phyloP scores from a whole-genome alignment of 1,139 yeast genomes.

The Geotrichum klebahnii region DNA sequence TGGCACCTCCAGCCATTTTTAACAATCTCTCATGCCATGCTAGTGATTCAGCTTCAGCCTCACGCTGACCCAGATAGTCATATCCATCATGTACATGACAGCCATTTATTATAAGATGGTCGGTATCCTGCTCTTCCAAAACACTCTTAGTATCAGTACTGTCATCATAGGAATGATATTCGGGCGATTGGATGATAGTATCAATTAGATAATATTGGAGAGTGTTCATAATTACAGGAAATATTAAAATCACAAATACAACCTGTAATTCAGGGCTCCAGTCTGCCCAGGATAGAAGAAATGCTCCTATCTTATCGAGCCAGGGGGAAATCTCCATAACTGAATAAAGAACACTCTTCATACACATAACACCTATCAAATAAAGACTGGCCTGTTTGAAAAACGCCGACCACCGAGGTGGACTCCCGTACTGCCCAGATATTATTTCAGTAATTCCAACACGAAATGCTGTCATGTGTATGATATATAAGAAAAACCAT shows the following conservation, averaged over 20 bases:
- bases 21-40: constrained; percentile 13
- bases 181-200: constrained; percentile 69
- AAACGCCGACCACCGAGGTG: constrained; percentile 64
- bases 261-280: constrained; percentile 78
- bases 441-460: constrained; percentile 57
- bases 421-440: constrained; percentile 79
- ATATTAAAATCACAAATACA: constrained; percentile 75
- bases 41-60: constrained; percentile 19
- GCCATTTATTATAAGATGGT: neutral
- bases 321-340: constrained; percentile 58
- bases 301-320: constrained; percentile 55
- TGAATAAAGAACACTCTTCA: constrained; percentile 53
- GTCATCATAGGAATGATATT: constrained; percentile 29
- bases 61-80: constrained; percentile 23
- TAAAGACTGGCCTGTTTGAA: constrained; percentile 71
- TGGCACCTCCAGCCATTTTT: constrained; percentile 6
- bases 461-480: constrained; percentile 49
- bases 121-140: neutral
- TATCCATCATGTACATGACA: constrained; percentile 14
- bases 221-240: constrained; percentile 56
- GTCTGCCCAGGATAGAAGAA: constrained; percentile 70
- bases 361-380: constrained; percentile 51
- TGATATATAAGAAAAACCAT: constrained; percentile 49
- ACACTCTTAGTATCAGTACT: neutral
- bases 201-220: constrained; percentile 84